Base-by-base conservation (phyloP, 257 asterid genomes). In the Jacaranda mimosifolia region DNA sequence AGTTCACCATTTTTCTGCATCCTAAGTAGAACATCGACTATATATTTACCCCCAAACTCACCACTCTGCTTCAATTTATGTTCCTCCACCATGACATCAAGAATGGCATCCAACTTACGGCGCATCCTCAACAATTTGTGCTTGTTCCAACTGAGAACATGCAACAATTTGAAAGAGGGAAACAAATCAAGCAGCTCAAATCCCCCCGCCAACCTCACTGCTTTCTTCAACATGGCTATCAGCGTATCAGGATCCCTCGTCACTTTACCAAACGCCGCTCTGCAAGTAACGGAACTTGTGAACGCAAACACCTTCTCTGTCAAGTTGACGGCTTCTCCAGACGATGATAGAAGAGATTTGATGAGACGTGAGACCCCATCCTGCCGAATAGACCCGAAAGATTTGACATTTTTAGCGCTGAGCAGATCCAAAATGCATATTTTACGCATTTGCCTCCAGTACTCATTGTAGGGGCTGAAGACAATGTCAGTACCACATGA, bases 381-480 rank as follows among this genome's bases (percentile, higher is more conserved):
- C 0, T 26, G 48, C 51, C 88, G 32, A 14, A 85, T 72, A 39
- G 40, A 13, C 18, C 67, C 74, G 57, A 81, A 85, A 0, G 86
- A 88, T 2, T 46, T 55, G 11, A 83, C 88, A 7, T 63, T 79
- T 3, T 70, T 79, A 6, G 79, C 14, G 36, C 81, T 62, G 15
- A 86, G 75, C 9, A 83, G 76, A 77, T 88, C 88, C 60, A 81
- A 2, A 4, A 81, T 38, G 73, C 91, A 81, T 0, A 85, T 74
- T 46, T 81, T 83, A 0, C 89, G 82, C 85, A 86, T 74, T 12
- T 88, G 88, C 7, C 82, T 73, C 91, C 87, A 84, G 76, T 82
- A 75, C 3, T 81, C 86, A 35, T 79, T 79, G 70, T 88, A 86
- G 3, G 86, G 82, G 12, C 78, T 53, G 74, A 84, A 86, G 1